These are phyloP conservation scores for Penicillium simplicissimum DNA, from an alignment of 495 filamentous ascomycete species.

Conservation along the genomic window DNA sequence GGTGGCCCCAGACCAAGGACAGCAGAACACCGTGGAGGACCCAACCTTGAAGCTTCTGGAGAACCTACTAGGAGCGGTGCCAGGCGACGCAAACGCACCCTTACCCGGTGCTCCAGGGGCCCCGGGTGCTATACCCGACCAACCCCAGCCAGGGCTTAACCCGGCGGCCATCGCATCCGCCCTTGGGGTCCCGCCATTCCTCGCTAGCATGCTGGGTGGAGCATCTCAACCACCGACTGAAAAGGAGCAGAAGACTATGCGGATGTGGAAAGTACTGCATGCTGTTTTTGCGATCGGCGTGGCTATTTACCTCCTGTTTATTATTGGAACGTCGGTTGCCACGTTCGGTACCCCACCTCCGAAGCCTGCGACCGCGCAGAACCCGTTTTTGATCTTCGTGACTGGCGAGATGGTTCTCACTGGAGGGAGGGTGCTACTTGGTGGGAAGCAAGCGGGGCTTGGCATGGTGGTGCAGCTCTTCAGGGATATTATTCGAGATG, in stretches of 20 bases:
- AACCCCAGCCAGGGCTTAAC: constrained; percentile 27
- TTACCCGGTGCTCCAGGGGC: constrained; percentile 32
- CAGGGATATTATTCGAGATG: constrained; percentile 64
- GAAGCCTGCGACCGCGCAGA: constrained; percentile 65
- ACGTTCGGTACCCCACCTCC: constrained; percentile 50
- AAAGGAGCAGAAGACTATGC: constrained; percentile 46
- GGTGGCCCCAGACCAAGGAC: constrained; percentile 32
- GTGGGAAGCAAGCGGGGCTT: constrained; percentile 40
- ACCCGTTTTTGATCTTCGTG: constrained; percentile 76
- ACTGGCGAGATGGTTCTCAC: constrained; percentile 77
- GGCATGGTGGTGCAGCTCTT: constrained; percentile 60
- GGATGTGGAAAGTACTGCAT: constrained; percentile 77
- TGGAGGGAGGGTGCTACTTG: constrained; percentile 62
- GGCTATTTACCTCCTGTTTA: constrained; percentile 63
- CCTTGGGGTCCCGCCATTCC: constrained; percentile 47
- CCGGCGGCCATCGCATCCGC: constrained; percentile 36
- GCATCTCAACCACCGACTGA: constrained; percentile 34
- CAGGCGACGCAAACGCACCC: constrained; percentile 30
- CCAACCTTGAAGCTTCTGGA: constrained; percentile 63
- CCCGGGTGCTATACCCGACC: constrained; percentile 27
- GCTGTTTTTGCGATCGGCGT: constrained; percentile 68
- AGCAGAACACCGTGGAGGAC: constrained; percentile 48
- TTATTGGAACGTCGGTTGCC: constrained; percentile 39
- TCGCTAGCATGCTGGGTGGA: constrained; percentile 42
- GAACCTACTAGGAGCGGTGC: constrained; percentile 55